These are phyloP conservation scores for Golubevia pallescens DNA, from an alignment of 1,284 basidiomycete genomes.

Conservation along the genomic window DNA sequence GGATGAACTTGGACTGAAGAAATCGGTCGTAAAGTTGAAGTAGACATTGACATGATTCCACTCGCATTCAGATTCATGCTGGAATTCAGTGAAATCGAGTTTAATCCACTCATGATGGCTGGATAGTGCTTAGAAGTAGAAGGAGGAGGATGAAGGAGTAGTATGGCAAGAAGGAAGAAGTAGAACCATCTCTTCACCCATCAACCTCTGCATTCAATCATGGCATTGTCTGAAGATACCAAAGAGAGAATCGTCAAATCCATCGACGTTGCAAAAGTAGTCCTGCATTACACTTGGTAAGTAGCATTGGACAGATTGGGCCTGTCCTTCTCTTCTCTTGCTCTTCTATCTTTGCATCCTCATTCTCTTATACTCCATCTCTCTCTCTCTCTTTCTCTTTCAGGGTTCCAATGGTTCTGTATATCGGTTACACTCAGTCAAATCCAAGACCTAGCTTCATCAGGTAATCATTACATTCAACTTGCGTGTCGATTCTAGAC, in stretches of 20 bases:
- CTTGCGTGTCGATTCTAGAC: too few relatives aligned
- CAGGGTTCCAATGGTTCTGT: not conserved
- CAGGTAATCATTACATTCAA: not conserved
- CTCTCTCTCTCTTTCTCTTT: not conserved
- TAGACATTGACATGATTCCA: slow-evolving; percentile 2
- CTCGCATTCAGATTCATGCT: not conserved
- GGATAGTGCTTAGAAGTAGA: slow-evolving; percentile 27
- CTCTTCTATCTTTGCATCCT: not conserved
- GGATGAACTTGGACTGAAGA: slow-evolving; percentile 59
- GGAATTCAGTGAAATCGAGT: not conserved
- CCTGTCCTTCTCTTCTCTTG: not conserved
- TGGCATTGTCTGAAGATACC: not conserved
- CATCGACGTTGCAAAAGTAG: not conserved
- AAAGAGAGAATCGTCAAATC: slow-evolving; percentile 2
- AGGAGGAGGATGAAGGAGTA: slow-evolving; percentile 39
- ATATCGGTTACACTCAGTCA: not conserved
- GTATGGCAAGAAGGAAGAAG: slow-evolving; percentile 5
- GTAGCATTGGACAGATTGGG: not conserved
- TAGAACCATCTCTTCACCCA: slow-evolving; percentile 4
- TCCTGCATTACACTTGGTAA: not conserved
- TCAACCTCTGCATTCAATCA: slow-evolving; percentile 8
- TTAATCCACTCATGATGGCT: not conserved
- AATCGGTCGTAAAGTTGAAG: slow-evolving; percentile 32
- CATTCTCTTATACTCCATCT: not conserved
- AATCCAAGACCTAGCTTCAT: slow-evolving; percentile 3